Percentiles rank a stretch among this genome's conserved stretches.
These are phyloP conservation scores for Craterostigma plantagineum DNA, from an alignment of 257 asterid species.

Conservation along the genomic window DNA sequence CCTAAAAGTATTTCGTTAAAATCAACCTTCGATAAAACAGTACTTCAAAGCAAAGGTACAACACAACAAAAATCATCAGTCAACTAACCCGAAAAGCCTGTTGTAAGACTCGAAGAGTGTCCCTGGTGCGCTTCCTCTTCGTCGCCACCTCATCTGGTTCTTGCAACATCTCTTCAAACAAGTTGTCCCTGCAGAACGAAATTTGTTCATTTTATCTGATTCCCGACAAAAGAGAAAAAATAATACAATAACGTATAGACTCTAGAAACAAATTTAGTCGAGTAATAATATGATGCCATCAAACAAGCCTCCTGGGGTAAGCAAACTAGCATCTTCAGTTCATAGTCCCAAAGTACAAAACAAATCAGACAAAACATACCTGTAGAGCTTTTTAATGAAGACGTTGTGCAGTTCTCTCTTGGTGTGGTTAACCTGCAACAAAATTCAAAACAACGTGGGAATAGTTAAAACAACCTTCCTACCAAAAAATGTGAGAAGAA, in stretches of 20 bases:
- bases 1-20: not conserved
- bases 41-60: too few relatives aligned
- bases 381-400: conserved; percentile 79
- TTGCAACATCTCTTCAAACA: conserved; percentile 88
- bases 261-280: not conserved
- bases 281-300: too few relatives aligned
- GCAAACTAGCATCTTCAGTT: conserved; percentile 1
- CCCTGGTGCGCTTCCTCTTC: conserved; percentile 85
- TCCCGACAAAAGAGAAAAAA: too few relatives aligned
- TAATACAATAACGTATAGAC: too few relatives aligned
- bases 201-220: not conserved
- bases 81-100: conserved; percentile 85
- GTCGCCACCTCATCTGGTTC: conserved; percentile 87
- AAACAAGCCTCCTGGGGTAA: not conserved
- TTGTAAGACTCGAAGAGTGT: conserved; percentile 71
- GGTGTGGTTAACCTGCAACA: conserved; percentile 77
- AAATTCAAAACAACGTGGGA: conserved; percentile 8
- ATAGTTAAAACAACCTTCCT: not conserved
- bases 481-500: not conserved
- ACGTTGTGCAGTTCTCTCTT: conserved; percentile 87
- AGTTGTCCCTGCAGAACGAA: conserved; percentile 44
- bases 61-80: not conserved
- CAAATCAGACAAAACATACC: conserved; percentile 27
- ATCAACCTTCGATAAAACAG: not conserved
- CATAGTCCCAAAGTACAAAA: conserved; percentile 3